Percentiles rank a stretch among this genome's conserved stretches.
Evolutionary conservation across 148 eudicot species (phyloP).

Genomic region (Vaccinium darrowii): DNA sequence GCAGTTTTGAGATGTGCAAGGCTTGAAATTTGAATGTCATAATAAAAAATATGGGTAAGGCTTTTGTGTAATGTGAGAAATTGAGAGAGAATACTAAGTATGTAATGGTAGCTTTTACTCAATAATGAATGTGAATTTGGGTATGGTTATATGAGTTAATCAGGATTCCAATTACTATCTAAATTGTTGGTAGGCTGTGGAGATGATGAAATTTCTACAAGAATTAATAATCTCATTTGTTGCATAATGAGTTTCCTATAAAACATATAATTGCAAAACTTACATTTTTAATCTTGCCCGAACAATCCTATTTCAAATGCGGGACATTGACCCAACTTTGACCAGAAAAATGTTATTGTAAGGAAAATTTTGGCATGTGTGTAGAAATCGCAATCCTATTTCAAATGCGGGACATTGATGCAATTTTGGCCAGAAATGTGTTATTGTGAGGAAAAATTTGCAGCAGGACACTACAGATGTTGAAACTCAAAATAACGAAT

Average conservation of each 20-base stretch:
- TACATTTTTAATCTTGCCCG: not conserved
- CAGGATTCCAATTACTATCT: too few species aligned
- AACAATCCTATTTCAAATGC: too few species aligned
- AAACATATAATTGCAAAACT: not conserved
- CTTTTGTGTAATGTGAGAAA: not conserved
- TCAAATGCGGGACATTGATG: not conserved
- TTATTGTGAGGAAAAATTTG: not conserved
- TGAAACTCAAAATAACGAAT: not conserved
- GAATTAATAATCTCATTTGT: not conserved
- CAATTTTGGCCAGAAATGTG: not conserved
- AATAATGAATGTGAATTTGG: too few species aligned
- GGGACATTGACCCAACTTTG: too few species aligned
- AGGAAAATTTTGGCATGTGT: not conserved
- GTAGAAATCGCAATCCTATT: not conserved
- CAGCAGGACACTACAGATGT: not conserved
- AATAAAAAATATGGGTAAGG: not conserved
- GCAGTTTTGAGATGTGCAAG: not conserved
- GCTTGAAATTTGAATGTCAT: too few species aligned
- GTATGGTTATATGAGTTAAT: too few species aligned
- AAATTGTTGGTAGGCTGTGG: too few species aligned
- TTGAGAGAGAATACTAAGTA: too few species aligned
- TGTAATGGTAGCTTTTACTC: too few species aligned
- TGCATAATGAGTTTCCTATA: not conserved
- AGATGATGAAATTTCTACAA: not conserved
- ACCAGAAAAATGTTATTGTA: too few species aligned